Evolutionary conservation across 2,329 filamentous ascomycete species (phyloP).

Genomic region (Chrysosporium queenslandicum): DNA sequence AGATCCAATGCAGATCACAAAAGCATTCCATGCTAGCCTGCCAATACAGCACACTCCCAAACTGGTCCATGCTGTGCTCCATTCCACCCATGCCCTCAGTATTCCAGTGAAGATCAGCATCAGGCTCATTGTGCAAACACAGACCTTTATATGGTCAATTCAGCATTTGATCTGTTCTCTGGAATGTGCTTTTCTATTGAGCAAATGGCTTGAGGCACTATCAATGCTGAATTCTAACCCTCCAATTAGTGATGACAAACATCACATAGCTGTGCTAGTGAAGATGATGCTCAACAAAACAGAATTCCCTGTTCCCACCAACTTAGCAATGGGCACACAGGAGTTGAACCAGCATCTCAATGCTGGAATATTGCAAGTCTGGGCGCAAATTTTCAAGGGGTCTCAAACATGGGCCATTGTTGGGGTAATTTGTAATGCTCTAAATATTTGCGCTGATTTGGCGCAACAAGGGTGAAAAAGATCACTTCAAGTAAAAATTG

Average conservation of each 20-base stretch:
- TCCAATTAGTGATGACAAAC: constrained; percentile 38
- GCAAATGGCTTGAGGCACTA: constrained; percentile 39
- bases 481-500: too few species aligned
- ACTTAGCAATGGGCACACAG: constrained; percentile 34
- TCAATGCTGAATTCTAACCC: constrained; percentile 35
- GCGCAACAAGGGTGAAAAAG: background rate
- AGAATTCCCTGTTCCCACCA: constrained; percentile 36
- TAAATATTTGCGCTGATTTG: constrained; percentile 38
- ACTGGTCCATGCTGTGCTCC: constrained; percentile 42
- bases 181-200: constrained; percentile 43
- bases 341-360: constrained; percentile 37
- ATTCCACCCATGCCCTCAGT: constrained; percentile 45
- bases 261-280: constrained; percentile 39
- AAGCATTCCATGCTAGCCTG: constrained; percentile 36
- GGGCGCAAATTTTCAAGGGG: constrained; percentile 38
- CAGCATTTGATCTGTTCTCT: constrained; percentile 46
- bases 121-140: constrained; percentile 43
- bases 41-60: constrained; percentile 36
- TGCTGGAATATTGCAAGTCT: constrained; percentile 40
- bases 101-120: constrained; percentile 46
- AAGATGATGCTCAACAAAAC: constrained; percentile 43
- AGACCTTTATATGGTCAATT: constrained; percentile 47
- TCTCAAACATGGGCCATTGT: constrained; percentile 42
- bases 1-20: constrained; percentile 39
- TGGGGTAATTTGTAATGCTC: constrained; percentile 37